phyloP scores from a whole-genome alignment of 2,329 filamentous ascomycete genomes.

The Hypoxylon sp. region DNA sequence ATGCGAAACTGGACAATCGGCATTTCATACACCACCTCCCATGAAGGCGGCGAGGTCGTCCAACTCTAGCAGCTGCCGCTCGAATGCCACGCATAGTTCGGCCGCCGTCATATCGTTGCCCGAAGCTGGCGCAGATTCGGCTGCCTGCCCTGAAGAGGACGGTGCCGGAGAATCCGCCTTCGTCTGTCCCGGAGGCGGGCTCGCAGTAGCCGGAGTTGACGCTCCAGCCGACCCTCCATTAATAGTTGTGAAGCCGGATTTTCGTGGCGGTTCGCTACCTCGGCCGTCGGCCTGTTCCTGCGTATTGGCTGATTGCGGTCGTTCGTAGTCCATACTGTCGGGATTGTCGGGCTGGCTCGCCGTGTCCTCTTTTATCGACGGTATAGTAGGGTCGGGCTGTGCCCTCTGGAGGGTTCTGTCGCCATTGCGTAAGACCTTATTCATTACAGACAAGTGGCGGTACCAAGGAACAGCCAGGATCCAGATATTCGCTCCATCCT shows the following conservation, averaged over 20 bases:
- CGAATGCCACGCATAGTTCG: conserved; percentile 71
- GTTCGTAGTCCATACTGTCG: conserved; percentile 72
- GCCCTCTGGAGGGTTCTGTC: conserved; percentile 57
- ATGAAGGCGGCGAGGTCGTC: conserved; percentile 74
- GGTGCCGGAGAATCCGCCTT: conserved; percentile 58
- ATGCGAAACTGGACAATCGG: conserved; percentile 1
- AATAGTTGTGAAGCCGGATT: conserved; percentile 70
- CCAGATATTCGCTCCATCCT: conserved; percentile 72
- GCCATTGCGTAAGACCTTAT: conserved; percentile 70
- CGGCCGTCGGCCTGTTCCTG: conserved; percentile 59
- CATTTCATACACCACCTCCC: conserved; percentile 70
- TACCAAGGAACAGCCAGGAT: conserved; percentile 72
- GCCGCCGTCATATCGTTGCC: conserved; percentile 69
- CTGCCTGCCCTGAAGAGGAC: conserved; percentile 48
- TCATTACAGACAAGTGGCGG: conserved; percentile 73
- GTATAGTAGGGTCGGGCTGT: conserved; percentile 53
- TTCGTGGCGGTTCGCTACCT: conserved; percentile 70
- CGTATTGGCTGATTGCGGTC: conserved; percentile 55
- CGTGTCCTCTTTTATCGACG: conserved; percentile 68
- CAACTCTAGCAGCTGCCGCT: conserved; percentile 71
- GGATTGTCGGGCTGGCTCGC: conserved; percentile 68
- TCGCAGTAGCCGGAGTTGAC: conserved; percentile 63
- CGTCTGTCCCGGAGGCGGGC: conserved; percentile 59
- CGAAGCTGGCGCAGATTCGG: conserved; percentile 49
- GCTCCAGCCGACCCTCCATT: conserved; percentile 69